Percentiles rank a stretch among this genome's conserved stretches.
These are phyloP conservation scores for Pestalotiopsis sp. DNA, from an alignment of 2,329 filamentous ascomycete species.

Conservation along the genomic window DNA sequence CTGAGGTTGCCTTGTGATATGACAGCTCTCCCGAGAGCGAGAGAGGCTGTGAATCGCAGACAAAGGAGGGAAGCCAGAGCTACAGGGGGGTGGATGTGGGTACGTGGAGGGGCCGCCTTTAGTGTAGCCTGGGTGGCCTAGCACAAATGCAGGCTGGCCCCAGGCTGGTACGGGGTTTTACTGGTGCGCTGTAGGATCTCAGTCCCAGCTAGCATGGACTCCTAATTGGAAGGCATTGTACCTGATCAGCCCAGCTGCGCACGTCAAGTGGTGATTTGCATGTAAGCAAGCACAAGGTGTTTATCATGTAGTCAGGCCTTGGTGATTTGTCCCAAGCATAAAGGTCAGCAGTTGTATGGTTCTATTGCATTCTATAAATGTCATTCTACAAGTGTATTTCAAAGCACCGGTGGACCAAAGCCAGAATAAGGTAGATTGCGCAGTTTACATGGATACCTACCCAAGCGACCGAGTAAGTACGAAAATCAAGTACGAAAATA, in stretches of 20 bases:
- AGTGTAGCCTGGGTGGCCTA: not conserved
- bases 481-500: not conserved
- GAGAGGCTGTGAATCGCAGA: constrained; percentile 11
- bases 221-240: too few relatives aligned
- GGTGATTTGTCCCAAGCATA: too few relatives aligned
- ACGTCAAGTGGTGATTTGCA: too few relatives aligned
- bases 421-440: not conserved
- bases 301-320: too few relatives aligned
- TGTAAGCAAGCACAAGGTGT: too few relatives aligned
- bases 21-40: not conserved
- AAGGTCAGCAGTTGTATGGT: too few relatives aligned
- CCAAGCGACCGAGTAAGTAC: not conserved
- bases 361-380: too few relatives aligned
- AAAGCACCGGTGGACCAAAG: too few relatives aligned
- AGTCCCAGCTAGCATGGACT: not conserved
- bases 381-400: too few relatives aligned
- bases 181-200: not conserved
- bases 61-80: constrained; percentile 3
- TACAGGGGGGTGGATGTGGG: not conserved
- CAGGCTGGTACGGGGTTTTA: too few relatives aligned
- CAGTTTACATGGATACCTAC: not conserved
- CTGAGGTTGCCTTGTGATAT: not conserved
- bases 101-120: not conserved
- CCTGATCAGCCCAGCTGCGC: too few relatives aligned
- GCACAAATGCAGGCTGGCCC: too few relatives aligned